Evolutionary conservation across 1,284 basidiomycete species (phyloP), one percentile per base, ranked within the genome.

Genomic region (Malassezia sympodialis): DNA sequence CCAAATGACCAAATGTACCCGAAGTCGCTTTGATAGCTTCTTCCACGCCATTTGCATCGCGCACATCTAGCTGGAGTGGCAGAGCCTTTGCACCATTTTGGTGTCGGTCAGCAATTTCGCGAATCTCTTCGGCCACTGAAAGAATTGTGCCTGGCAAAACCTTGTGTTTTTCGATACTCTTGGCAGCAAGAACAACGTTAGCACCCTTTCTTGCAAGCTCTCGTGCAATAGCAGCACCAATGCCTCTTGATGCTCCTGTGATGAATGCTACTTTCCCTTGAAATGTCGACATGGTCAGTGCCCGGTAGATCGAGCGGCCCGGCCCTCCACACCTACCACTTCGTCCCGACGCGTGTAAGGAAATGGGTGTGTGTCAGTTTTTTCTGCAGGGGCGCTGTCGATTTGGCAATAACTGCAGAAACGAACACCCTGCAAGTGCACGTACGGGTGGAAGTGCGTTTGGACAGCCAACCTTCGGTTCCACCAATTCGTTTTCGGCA

Each of bases 111-210:
- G 70, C 73, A 0, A 65, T 51, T 14, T 48, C 28, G 4, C 64
- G 47, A 28, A 75, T 62, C 51, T 74, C 73, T 6, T 67, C 63
- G 17, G 63, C 72, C 0, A 74, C 73, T 0, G 70, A 65, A 54
- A 68, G 65, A 50, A 75, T 75, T 2, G 73, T 75, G 0, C 73
- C 73, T 0, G 73, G 72, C 0, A 75, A 53, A 26, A 49, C 53
- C 39, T 56, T 56, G 32, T 62, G 57, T 17, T 55, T 55, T 39
- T 55, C 49, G 4, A 58, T 44, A 30, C 58, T 65, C 42, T 69
- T 69, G 30, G 67, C 68, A 0, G 69, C 69, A 7, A 72, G 64
- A 4, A 66, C 62, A 8, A 73, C 66, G 35, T 68, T 68, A 44
- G 63, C 62, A 1, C 70, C 70, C 5, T 58, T 60, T 5, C 50